Base-by-base conservation (phyloP, 768 basidiomycete genomes). In the Calocybe gangraenosa region DNA sequence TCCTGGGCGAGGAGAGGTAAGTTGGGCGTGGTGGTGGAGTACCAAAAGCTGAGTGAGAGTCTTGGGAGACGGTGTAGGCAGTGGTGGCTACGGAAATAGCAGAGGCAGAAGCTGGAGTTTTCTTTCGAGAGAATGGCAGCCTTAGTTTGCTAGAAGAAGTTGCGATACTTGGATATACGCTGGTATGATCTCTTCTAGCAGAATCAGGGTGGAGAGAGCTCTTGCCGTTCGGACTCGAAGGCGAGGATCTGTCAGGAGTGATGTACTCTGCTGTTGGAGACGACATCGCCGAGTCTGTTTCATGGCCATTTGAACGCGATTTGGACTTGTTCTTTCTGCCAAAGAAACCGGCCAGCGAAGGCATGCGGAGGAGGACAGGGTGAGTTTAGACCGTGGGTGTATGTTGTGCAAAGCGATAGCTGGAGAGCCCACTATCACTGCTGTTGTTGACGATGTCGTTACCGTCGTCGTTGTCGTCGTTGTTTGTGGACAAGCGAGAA, bases 41-140 rank as follows among this genome's bases (percentile, higher is more conserved):
- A 40, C 50, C 49, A 23, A 55, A 55, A 28, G 6, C 11, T 28
- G 25, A 28, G 37, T 41, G 8, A 2, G 51, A 44, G 32, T 37
- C 47, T 22, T 55, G 34, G 35, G 47, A 47, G 36, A 51, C 44
- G 45, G 55, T 42, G 30, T 30, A 41, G 9, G 25, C 14, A 31
- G 41, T 44, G 4, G 33, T 44, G 20, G 51, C 48, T 0, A 59
- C 50, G 8, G 61, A 52, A 30, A 48, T 48, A 17, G 52, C 44
- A 35, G 54, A 53, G 17, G 59, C 47, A 43, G 52, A 25, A 15
- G 48, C 52, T 20, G 58, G 53, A 5, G 32, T 51, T 52, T 67
- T 68, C 59, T 66, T 72, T 25, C 70, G 65, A 28, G 60, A 49
- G 48, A 74, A 74, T 14, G 65, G 61, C 18, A 74, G 58, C 1